Conservation (phyloP, 331 rosid genomes). For the Saraca asoca region DNA sequence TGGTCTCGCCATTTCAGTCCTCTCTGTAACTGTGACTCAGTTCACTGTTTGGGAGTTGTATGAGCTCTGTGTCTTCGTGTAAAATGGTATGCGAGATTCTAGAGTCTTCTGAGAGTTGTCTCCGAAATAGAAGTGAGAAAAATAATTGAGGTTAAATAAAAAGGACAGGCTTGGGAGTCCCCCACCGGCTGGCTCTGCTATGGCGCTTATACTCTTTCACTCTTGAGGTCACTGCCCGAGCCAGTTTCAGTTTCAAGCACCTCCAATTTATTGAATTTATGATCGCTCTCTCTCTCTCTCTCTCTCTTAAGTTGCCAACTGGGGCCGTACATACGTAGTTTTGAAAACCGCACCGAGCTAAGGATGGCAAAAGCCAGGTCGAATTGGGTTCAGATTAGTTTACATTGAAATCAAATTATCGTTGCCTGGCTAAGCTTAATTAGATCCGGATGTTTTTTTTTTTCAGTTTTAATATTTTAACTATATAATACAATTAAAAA, state of each 20-base stretch:
- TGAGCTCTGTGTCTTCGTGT: not conserved
- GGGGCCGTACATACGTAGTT: not conserved
- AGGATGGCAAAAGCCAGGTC: no score
- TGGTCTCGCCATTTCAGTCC: slow-evolving; percentile 51
- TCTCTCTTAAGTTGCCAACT: not conserved
- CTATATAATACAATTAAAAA: no score
- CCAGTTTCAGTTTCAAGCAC: not conserved
- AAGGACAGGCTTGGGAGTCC: not conserved
- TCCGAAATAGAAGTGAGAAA: slow-evolving; percentile 12
- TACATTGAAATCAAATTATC: no score
- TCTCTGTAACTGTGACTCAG: not conserved
- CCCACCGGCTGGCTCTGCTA: not conserved
- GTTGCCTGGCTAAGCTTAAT: no score
- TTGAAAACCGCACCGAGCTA: no score
- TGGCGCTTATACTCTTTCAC: not conserved
- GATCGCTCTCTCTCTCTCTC: not conserved
- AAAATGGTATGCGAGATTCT: slow-evolving; percentile 8
- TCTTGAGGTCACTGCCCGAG: not conserved
- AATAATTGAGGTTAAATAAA: not conserved
- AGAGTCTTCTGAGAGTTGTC: slow-evolving; percentile 19
- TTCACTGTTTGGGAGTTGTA: not conserved
- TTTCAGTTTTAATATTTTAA: no score
- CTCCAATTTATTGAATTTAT: not conserved
- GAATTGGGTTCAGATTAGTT: no score
- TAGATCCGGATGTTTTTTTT: no score